Evolutionary conservation across 495 filamentous ascomycete species (phyloP).

Genomic region (Rusavskia elegans): DNA sequence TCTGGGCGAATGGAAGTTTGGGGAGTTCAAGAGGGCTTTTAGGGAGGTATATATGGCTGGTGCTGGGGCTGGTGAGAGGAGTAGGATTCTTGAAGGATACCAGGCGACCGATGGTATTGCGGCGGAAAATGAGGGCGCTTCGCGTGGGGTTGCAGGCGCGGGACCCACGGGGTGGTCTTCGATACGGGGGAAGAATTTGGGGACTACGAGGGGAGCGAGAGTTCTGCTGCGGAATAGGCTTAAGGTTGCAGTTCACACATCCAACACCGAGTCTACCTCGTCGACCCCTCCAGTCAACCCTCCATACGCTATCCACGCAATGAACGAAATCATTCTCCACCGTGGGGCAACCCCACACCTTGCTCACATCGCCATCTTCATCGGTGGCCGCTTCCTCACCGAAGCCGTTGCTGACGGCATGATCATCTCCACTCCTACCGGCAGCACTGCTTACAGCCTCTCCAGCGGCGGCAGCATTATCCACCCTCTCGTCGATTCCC

Average conservation of each 20-base stretch:
- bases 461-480: slow-evolving; percentile 86
- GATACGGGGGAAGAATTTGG: slow-evolving; percentile 67
- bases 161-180: slow-evolving; percentile 43
- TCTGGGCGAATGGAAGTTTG: slow-evolving; percentile 90
- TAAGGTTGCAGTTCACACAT: slow-evolving; percentile 49
- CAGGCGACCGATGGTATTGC: not conserved
- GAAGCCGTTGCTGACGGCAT: slow-evolving; percentile 91
- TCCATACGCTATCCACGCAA: slow-evolving; percentile 51
- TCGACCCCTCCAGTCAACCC: not conserved
- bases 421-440: slow-evolving; percentile 83
- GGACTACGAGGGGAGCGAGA: slow-evolving; percentile 51
- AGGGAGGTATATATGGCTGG: slow-evolving; percentile 89
- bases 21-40: slow-evolving; percentile 78
- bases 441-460: slow-evolving; percentile 89
- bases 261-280: slow-evolving; percentile 17
- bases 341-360: slow-evolving; percentile 80
- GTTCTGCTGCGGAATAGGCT: slow-evolving; percentile 76
- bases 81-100: slow-evolving; percentile 17
- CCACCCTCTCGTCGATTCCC: slow-evolving; percentile 73
- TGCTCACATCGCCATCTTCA: slow-evolving; percentile 72
- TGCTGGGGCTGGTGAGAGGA: slow-evolving; percentile 38
- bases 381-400: slow-evolving; percentile 73
- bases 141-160: not conserved
- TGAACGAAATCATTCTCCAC: slow-evolving; percentile 92
- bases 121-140: slow-evolving; percentile 3